phyloP scores from a whole-genome alignment of 1,284 basidiomycete species.

The Heterobasidion occidentale region DNA sequence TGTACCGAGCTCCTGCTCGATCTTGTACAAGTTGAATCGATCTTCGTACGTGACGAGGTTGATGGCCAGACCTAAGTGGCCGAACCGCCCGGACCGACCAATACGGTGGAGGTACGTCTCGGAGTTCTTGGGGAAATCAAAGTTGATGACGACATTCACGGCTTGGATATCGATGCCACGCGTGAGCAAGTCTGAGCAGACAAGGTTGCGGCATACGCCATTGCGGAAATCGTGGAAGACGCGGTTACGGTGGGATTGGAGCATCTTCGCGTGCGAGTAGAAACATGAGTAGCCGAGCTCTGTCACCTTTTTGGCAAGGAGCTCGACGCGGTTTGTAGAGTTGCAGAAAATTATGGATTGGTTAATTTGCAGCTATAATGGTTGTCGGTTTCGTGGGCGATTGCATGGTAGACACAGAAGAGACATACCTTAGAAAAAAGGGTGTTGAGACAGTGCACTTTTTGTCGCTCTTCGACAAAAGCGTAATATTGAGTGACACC shows the following conservation, averaged over 20 bases:
- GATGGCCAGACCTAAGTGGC: constrained; percentile 95
- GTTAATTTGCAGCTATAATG: constrained; percentile 92
- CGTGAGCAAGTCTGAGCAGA: constrained; percentile 94
- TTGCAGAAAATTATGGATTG: constrained; percentile 99
- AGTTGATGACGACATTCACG: constrained; percentile 99
- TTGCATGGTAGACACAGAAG: constrained; percentile 10
- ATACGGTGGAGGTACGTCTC: constrained; percentile 98
- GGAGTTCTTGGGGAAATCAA: constrained; percentile 98
- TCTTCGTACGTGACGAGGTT: constrained; percentile 97
- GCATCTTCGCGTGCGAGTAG: constrained; percentile 99
- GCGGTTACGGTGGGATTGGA: constrained; percentile 96
- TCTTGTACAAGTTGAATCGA: constrained; percentile 94
- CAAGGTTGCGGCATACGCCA: constrained; percentile 96
- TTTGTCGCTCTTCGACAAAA: constrained; percentile 98
- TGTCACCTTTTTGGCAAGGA: constrained; percentile 98
- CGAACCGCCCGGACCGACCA: constrained; percentile 95
- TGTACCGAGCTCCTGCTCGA: constrained; percentile 97
- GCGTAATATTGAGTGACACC: constrained; percentile 99
- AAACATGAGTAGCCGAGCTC: constrained; percentile 99
- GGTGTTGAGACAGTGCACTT: constrained; percentile 98
- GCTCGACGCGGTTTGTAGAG: constrained; percentile 98
- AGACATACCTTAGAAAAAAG: constrained; percentile 83
- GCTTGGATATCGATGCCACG: constrained; percentile 99
- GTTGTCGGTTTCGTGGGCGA: constrained; percentile 4
- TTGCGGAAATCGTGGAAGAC: constrained; percentile 99